Evolutionary conservation across 2,329 filamentous ascomycete genomes (phyloP).

Genomic region (Ophiostoma ulmi): DNA sequence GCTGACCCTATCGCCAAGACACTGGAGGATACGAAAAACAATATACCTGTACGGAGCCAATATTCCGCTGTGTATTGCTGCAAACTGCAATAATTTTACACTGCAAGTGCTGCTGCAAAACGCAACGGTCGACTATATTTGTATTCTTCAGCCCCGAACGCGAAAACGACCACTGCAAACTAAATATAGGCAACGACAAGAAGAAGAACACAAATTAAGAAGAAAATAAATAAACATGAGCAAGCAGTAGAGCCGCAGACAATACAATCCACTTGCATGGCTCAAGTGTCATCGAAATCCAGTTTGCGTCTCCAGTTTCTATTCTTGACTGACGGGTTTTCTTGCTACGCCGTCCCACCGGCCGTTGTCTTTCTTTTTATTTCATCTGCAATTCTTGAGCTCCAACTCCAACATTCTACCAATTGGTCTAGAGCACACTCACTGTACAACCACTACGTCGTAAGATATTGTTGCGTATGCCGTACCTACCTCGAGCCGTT

Average conservation of each 20-base stretch:
- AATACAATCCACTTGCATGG: neutral
- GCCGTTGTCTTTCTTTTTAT: neutral
- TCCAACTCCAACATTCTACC: neutral
- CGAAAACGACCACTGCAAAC: neutral
- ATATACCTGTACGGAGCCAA: neutral
- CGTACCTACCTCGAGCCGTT: neutral
- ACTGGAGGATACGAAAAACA: neutral
- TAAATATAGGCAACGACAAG: neutral
- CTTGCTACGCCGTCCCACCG: neutral
- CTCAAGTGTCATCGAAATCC: neutral
- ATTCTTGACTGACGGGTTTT: neutral
- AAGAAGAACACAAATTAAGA: neutral
- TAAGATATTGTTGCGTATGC: too few species aligned
- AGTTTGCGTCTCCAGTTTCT: neutral
- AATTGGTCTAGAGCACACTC: neutral
- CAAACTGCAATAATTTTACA: neutral
- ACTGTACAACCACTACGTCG: neutral
- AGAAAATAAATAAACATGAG: neutral
- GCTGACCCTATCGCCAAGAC: conserved; percentile 4
- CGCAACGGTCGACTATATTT: neutral
- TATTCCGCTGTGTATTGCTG: neutral
- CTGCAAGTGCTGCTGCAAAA: neutral
- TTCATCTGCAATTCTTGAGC: neutral
- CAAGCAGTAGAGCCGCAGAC: conserved; percentile 6
- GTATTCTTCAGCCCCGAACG: neutral